These are phyloP conservation scores for Sideroxylon spinosum DNA, from an alignment of 179 eudicot species.

Conservation along the genomic window DNA sequence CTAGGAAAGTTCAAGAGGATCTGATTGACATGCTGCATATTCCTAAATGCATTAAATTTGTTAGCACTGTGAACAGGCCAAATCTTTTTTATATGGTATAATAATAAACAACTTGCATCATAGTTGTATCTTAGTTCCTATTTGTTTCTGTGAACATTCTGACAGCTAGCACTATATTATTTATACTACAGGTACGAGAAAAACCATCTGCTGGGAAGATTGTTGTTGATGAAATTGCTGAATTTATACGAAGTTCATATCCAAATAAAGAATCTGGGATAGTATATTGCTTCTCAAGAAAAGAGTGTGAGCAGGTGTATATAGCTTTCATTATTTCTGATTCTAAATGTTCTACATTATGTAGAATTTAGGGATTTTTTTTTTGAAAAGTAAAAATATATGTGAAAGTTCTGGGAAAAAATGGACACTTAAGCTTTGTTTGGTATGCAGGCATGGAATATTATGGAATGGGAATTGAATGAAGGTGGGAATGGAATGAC, in stretches of 20 bases:
- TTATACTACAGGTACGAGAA: constrained; percentile 64
- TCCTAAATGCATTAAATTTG: constrained; percentile 81
- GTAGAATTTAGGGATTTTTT: background rate
- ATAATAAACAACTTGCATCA: too few species aligned
- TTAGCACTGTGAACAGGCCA: constrained; percentile 93
- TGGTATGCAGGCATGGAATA: too few species aligned
- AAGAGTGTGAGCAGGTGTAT: constrained; percentile 93
- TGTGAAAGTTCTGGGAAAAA: too few species aligned
- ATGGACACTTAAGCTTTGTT: too few species aligned
- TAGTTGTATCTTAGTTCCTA: background rate
- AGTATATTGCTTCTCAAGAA: constrained; percentile 90
- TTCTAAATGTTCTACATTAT: background rate
- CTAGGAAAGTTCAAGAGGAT: constrained; percentile 91
- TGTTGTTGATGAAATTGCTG: constrained; percentile 82
- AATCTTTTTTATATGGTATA: constrained; percentile 89
- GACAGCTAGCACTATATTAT: constrained; percentile 13
- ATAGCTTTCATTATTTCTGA: background rate
- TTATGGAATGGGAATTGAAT: too few species aligned
- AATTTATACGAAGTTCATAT: constrained; percentile 69
- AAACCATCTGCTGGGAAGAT: constrained; percentile 82
- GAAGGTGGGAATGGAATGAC: too few species aligned
- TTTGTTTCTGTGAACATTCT: constrained; percentile 2
- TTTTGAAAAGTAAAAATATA: too few species aligned
- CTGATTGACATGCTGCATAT: constrained; percentile 86
- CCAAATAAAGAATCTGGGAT: constrained; percentile 95